Conservation (phyloP, 495 filamentous ascomycete genomes). For the Tuber microsphaerosporum region DNA sequence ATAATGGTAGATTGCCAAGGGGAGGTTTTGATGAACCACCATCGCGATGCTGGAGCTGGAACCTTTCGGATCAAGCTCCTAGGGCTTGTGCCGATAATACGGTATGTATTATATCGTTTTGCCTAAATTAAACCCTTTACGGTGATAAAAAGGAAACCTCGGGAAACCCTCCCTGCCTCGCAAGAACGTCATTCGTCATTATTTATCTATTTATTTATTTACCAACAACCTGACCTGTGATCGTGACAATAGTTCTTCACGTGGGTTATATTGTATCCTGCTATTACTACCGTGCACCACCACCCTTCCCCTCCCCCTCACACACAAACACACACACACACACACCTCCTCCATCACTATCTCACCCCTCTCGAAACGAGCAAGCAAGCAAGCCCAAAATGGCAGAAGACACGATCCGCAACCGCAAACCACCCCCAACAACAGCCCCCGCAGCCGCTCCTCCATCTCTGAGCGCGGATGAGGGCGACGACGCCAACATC, state of each 20-base stretch:
- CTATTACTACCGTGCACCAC: background rate
- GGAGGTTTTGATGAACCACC: background rate
- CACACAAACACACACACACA: background rate
- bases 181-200: background rate
- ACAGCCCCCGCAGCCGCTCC: background rate
- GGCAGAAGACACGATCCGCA: constrained; percentile 37
- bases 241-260: background rate
- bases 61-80: background rate
- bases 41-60: background rate
- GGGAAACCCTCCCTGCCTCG: background rate
- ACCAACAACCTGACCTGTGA: background rate
- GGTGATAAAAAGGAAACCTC: background rate
- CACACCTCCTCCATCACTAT: background rate
- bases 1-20: background rate
- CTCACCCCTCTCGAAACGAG: constrained; percentile 3
- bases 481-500: constrained; percentile 44
- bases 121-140: background rate
- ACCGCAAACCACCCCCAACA: constrained; percentile 19
- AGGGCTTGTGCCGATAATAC: background rate
- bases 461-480: constrained; percentile 17
- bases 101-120: background rate
- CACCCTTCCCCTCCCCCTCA: background rate
- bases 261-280: background rate
- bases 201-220: background rate
- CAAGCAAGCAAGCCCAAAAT: constrained; percentile 16